Evolutionary conservation across 1,284 basidiomycete genomes (phyloP), one percentile per base, ranked within the genome.

Genomic region (Trametes polyzona): DNA sequence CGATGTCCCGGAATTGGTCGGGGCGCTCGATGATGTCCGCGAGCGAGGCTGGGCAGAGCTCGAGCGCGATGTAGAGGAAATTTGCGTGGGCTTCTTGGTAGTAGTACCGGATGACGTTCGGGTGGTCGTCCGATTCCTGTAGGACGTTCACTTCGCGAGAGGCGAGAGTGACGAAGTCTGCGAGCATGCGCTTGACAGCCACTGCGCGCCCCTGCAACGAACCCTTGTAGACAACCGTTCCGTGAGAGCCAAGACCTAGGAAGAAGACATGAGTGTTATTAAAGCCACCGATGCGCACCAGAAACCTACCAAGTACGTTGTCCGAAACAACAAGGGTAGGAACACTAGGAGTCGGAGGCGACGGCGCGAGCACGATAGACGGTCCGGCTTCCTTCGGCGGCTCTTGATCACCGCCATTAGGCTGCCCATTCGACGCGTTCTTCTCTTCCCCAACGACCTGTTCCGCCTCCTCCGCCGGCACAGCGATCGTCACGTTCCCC

Each of bases 71-170:
- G 74, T 96, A 98, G 10, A 99, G 83, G 79, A 99, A 99, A 69
- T 92, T 94, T 35, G 88, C 87, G 21, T 92, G 89, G 0, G 92
- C 82, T 76, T 99, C 96, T 79, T 98, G 95, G 76, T 95, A 99
- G 74, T 95, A 99, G 74, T 99, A 96, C 55, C 96, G 88, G 64
- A 99, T 96, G 67, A 99, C 96, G 73, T 99, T 98, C 4, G 95
- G 95, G 68, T 99, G 97, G 71, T 98, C 95, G 76, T 99, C 97
- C 37, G 92, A 93, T 70, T 98, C 96, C 75, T 96, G 94, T 2
- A 99, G 81, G 40, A 99, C 86, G 69, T 87, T 90, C 23, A 98
- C 96, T 78, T 99, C 97, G 55, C 96, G 92, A 9, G 90, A 86
- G 1, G 96, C 96, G 30, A 99, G 86, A 0, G 94, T 95, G 47